phyloP scores from a whole-genome alignment of 2,329 filamentous ascomycete genomes.

The Neoarthrinium moseri region DNA sequence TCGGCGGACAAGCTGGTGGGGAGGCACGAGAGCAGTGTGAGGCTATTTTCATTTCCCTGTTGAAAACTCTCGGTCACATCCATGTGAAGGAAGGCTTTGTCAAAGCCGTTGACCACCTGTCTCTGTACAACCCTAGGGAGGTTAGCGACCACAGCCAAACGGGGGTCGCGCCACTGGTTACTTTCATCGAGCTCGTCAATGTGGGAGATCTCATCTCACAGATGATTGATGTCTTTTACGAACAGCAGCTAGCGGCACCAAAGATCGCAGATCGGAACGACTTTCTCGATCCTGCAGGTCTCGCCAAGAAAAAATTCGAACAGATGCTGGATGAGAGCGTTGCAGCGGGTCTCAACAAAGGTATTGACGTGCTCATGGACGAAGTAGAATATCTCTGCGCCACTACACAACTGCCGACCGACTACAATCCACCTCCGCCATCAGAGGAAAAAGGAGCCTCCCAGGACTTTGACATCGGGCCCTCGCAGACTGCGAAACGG shows the following conservation, averaged over 20 bases:
- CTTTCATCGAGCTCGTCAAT: conserved; percentile 95
- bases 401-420: conserved; percentile 79
- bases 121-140: conserved; percentile 86
- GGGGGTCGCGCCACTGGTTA: conserved; percentile 87
- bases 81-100: conserved; percentile 94
- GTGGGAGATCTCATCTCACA: conserved; percentile 97
- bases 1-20: conserved; percentile 77
- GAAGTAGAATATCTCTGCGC: conserved; percentile 95
- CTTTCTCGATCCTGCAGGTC: conserved; percentile 85
- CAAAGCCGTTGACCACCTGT: conserved; percentile 86
- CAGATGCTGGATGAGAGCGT: conserved; percentile 98
- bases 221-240: conserved; percentile 98
- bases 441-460: conserved; percentile 31
- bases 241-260: conserved; percentile 83
- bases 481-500: conserved; percentile 74
- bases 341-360: conserved; percentile 92
- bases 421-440: conserved; percentile 74
- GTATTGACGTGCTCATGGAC: conserved; percentile 97
- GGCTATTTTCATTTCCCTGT: conserved; percentile 79
- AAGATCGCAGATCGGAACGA: conserved; percentile 90
- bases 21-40: conserved; percentile 88
- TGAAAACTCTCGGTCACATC: conserved; percentile 79
- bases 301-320: conserved; percentile 98
- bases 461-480: conserved; percentile 47
- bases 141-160: conserved; percentile 68